Conservation (phyloP, 176 grass and related monocot species). For the Leersia perrieri region DNA sequence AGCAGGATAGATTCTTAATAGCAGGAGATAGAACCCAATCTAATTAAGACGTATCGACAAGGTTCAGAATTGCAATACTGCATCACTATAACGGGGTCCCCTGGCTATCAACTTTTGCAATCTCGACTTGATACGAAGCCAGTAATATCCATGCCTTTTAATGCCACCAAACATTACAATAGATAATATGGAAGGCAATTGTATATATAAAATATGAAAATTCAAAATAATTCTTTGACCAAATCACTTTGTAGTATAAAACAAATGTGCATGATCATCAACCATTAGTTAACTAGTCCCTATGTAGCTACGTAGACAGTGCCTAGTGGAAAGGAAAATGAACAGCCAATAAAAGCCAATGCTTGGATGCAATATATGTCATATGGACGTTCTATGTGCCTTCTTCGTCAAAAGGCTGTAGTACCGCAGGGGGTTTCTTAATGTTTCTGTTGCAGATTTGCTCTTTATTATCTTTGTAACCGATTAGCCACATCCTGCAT, state of each 20-base stretch:
- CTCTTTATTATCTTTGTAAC: conserved; percentile 39
- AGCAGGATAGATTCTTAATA: neutral
- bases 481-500: conserved; percentile 27
- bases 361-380: conserved; percentile 22
- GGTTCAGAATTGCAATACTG: neutral
- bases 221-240: conserved; percentile 43
- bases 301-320: conserved; percentile 36
- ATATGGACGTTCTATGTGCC: conserved; percentile 37
- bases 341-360: conserved; percentile 41
- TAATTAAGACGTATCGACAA: neutral
- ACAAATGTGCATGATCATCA: conserved; percentile 43
- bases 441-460: conserved; percentile 18
- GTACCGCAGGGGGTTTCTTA: conserved; percentile 22
- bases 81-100: neutral
- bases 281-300: conserved; percentile 31
- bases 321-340: conserved; percentile 41
- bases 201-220: conserved; percentile 1
- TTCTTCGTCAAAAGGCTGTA: conserved; percentile 56
- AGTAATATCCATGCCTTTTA: neutral
- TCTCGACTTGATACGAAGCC: conserved; percentile 16
- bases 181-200: conserved; percentile 22
- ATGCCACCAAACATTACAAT: conserved; percentile 17
- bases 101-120: neutral
- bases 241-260: conserved; percentile 30
- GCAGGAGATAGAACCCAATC: neutral